These are phyloP conservation scores for Coemansia sp. DNA, from an alignment of 192 early-diverging fungal species.

Conservation along the genomic window DNA sequence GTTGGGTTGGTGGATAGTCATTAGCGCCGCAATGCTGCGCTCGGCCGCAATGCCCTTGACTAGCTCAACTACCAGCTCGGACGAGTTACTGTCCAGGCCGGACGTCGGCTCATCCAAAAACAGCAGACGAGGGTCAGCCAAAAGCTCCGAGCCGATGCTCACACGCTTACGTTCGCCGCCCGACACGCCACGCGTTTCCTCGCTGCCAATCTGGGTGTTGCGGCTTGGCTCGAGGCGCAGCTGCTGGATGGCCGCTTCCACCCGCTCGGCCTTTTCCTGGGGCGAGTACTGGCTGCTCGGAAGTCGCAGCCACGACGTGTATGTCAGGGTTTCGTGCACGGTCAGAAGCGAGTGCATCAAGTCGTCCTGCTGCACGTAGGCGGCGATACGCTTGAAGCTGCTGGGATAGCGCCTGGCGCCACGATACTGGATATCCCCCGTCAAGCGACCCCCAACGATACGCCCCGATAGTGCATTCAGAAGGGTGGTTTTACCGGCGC, in stretches of 20 bases:
- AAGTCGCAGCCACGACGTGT: conserved; percentile 71
- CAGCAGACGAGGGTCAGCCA: conserved; percentile 52
- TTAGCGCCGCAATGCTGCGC: conserved; percentile 64
- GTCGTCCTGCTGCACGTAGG: conserved; percentile 53
- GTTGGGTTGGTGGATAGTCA: conserved; percentile 87
- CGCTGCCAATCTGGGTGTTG: conserved; percentile 51
- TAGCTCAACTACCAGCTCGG: conserved; percentile 57
- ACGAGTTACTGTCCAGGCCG: conserved; percentile 66
- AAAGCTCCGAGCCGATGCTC: conserved; percentile 46
- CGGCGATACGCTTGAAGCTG: conserved; percentile 40
- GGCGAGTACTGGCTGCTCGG: conserved; percentile 47
- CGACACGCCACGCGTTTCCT: conserved; percentile 44
- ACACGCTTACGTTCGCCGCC: conserved; percentile 54
- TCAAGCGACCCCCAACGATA: conserved; percentile 51
- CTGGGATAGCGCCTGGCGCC: conserved; percentile 39
- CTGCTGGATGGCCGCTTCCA: conserved; percentile 58
- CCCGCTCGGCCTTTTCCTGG: conserved; percentile 51
- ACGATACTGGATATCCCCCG: conserved; percentile 50
- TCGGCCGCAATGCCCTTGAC: conserved; percentile 56
- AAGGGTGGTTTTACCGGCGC: conserved; percentile 84
- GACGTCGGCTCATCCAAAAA: conserved; percentile 57
- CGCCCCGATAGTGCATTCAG: conserved; percentile 74
- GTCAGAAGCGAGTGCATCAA: conserved; percentile 58
- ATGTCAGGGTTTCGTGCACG: conserved; percentile 70
- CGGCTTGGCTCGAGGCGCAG: conserved; percentile 60